These are phyloP conservation scores for Arctostaphylos glauca DNA, from an alignment of 148 eudicot species.

Conservation along the genomic window DNA sequence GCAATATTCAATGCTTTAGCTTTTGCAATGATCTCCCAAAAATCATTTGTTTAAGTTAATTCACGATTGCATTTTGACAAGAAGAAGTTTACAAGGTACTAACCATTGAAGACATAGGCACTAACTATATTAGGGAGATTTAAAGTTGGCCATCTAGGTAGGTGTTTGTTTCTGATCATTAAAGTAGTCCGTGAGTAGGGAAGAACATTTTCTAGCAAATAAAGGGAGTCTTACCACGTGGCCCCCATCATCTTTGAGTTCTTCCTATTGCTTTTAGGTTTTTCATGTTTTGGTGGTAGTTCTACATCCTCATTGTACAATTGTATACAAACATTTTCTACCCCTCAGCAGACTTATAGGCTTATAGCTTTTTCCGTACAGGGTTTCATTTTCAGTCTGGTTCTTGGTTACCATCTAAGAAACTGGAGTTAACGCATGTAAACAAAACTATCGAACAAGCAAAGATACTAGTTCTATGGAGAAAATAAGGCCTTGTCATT, in stretches of 20 bases:
- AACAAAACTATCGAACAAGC: neutral
- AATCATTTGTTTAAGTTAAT: neutral
- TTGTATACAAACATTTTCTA: neutral
- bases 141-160: neutral
- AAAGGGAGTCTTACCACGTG: neutral
- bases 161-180: neutral
- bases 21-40: neutral
- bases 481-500: neutral
- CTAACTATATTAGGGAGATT: neutral
- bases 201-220: neutral
- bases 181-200: neutral
- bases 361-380: neutral
- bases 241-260: neutral
- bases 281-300: neutral
- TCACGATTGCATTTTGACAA: neutral
- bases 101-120: neutral
- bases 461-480: neutral
- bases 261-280: neutral
- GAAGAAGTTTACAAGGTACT: neutral
- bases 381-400: neutral
- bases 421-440: neutral
- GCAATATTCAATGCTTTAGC: neutral
- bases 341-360: neutral
- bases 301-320: conserved; percentile 7
- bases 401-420: neutral